Evolutionary conservation across 2,329 filamentous ascomycete species (phyloP).

Genomic region (Diaporthe nobilis): DNA sequence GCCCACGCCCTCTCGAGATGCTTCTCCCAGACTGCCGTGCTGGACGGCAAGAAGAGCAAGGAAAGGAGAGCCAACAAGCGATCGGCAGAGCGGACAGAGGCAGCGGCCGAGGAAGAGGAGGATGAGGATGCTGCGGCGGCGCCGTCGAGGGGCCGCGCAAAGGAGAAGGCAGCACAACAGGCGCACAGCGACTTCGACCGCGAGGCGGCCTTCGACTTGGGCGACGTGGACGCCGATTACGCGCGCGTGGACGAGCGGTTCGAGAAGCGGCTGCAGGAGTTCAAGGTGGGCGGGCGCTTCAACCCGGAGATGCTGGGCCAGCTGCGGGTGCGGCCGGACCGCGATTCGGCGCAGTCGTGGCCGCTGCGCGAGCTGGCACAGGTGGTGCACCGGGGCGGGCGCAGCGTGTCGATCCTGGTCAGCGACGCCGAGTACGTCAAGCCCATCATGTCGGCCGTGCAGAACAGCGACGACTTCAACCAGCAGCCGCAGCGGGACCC

Average conservation of each 20-base stretch:
- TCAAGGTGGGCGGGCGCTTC: constrained; percentile 65
- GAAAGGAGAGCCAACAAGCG: constrained; percentile 26
- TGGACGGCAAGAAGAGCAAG: constrained; percentile 38
- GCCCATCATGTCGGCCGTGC: constrained; percentile 69
- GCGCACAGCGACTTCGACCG: constrained; percentile 40
- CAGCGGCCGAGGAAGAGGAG: constrained; percentile 25
- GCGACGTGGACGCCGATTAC: constrained; percentile 48
- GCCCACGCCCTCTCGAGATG: background rate
- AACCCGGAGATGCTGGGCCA: constrained; percentile 64
- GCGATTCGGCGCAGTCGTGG: constrained; percentile 52
- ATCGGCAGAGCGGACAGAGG: constrained; percentile 12
- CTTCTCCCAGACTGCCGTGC: constrained; percentile 39
- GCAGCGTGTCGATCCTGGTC: constrained; percentile 54
- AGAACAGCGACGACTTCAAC: constrained; percentile 68
- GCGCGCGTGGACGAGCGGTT: constrained; percentile 52
- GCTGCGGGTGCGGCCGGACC: constrained; percentile 56
- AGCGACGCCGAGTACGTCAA: constrained; percentile 62
- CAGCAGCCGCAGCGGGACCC: constrained; percentile 71
- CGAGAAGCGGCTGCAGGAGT: constrained; percentile 56
- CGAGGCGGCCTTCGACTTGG: constrained; percentile 50
- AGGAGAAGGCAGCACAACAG: constrained; percentile 37
- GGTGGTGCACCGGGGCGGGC: constrained; percentile 63
- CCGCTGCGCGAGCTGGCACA: constrained; percentile 70
- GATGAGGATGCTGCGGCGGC: constrained; percentile 18
- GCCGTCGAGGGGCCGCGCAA: constrained; percentile 34